Evolutionary conservation across 345 rosid species (phyloP).

Genomic region (Lepidium sativum): DNA sequence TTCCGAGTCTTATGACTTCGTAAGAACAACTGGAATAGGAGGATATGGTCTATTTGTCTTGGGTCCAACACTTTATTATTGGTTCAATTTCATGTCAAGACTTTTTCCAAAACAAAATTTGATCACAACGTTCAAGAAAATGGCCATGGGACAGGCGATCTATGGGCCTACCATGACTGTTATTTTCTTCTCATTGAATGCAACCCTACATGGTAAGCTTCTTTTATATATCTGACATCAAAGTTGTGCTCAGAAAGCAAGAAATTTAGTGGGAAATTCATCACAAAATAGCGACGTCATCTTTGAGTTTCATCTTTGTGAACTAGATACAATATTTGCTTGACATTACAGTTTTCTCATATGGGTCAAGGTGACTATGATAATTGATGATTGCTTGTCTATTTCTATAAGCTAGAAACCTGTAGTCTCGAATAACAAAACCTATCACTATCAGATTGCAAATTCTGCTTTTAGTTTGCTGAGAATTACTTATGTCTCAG

Average conservation of each 20-base stretch:
- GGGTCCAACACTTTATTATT: slow-evolving; percentile 73
- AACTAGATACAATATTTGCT: not conserved
- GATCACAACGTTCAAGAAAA: slow-evolving; percentile 67
- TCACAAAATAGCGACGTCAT: not conserved
- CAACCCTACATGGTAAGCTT: slow-evolving; percentile 55
- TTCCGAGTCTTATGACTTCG: slow-evolving; percentile 54
- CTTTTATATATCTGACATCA: not conserved
- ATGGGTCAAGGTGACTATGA: not conserved
- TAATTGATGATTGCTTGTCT: not conserved
- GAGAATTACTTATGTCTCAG: not conserved
- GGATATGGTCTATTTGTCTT: slow-evolving; percentile 65
- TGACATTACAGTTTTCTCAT: not conserved
- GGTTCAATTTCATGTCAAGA: slow-evolving; percentile 75
- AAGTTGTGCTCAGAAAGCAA: not conserved
- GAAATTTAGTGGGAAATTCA: not conserved
- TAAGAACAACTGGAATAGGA: slow-evolving; percentile 69
- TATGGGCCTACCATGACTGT: slow-evolving; percentile 76
- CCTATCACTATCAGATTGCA: not conserved
- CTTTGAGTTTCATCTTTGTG: not conserved
- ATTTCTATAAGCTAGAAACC: not conserved
- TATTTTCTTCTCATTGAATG: slow-evolving; percentile 65
- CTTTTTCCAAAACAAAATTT: slow-evolving; percentile 60
- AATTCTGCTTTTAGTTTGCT: not conserved
- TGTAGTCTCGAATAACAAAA: not conserved
- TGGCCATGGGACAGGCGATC: slow-evolving; percentile 59